Base-by-base conservation (phyloP, 306 rosid species). In the Prunus mume region DNA sequence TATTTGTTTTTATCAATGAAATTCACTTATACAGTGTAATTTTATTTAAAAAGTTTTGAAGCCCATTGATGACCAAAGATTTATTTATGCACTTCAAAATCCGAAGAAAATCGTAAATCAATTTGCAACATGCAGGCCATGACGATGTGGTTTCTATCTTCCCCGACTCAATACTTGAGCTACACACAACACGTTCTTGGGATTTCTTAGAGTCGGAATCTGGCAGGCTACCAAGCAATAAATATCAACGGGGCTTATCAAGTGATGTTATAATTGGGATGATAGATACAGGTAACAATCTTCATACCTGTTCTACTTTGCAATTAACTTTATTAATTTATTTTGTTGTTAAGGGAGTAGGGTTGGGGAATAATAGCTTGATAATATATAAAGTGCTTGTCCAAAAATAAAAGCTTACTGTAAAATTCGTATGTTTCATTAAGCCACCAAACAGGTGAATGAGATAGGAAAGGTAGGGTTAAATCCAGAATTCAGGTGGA, bases 141-240 rank as follows among this genome's bases (percentile, higher is more conserved):
- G 69, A 71, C 17, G 92, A 81, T 47, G 84, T 92, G 6, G 96
- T 95, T 12, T 92, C 98, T 4, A 85, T 95, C 76, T 95, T 95
- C 78, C 87, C 84, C 4, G 96, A 92, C 81, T 87, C 88, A 24
- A 56, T 78, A 25, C 90, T 95, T 67, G 9, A 83, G 30, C 84
- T 92, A 14, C 98, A 95, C 69, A 92, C 98, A 24, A 95, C 98
- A 3, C 83, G 96, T 69, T 92, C 98, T n/a, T 95, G 98, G 98
- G 93, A 92, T 79, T 95, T 95, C 79, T 67, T 95, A 72, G 90
- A 89, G 69, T 77, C 87, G 51, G 84, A 82, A 45, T 67, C 85
- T 52, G 90, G 91, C 64, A 49, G 73, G 77, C 72, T 25, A 1
- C 46, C 17, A 20, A 13, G 30, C 28, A 47, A 51, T 14, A 22